Percentiles rank a stretch among this genome's conserved stretches.
Conservation (phyloP, 2,329 filamentous ascomycete species). For the Aspergillus ochraceoroseus region DNA sequence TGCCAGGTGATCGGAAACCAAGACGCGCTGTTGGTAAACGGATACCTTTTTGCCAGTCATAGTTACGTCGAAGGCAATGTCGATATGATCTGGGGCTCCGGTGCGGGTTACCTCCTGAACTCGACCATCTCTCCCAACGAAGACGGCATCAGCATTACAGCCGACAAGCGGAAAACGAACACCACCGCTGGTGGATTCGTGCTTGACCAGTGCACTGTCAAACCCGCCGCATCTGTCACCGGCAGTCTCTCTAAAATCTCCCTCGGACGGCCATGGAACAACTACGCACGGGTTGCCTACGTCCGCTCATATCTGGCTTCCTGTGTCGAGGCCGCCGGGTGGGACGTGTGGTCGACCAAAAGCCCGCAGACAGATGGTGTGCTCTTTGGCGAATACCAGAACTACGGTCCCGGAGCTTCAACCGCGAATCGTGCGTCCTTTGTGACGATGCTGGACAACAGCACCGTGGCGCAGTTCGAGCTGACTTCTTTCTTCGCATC, state of each 20-base stretch:
- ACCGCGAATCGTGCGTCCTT: slow-evolving; percentile 34
- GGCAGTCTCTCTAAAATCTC: slow-evolving; percentile 13
- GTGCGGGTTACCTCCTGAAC: slow-evolving; percentile 44
- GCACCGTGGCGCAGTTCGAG: slow-evolving; percentile 38
- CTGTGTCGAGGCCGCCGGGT: slow-evolving; percentile 23
- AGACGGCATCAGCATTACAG: slow-evolving; percentile 36
- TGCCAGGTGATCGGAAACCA: slow-evolving; percentile 40
- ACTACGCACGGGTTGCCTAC: slow-evolving; percentile 19
- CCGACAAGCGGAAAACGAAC: slow-evolving; percentile 39
- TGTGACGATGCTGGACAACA: slow-evolving; percentile 36
- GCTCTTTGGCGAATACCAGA: slow-evolving; percentile 36
- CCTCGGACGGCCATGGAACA: slow-evolving; percentile 17
- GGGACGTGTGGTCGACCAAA: slow-evolving; percentile 29
- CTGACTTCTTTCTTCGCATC: slow-evolving; percentile 40
- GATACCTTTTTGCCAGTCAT: slow-evolving; percentile 40
- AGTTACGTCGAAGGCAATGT: slow-evolving; percentile 41
- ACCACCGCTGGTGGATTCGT: slow-evolving; percentile 38
- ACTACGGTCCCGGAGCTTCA: slow-evolving; percentile 35
- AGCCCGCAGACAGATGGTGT: slow-evolving; percentile 27
- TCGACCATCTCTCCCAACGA: slow-evolving; percentile 37
- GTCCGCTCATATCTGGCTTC: slow-evolving; percentile 16
- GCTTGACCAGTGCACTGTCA: slow-evolving; percentile 36
- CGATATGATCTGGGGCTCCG: slow-evolving; percentile 45
- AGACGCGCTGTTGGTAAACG: slow-evolving; percentile 38
- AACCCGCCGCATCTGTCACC: slow-evolving; percentile 25